Evolutionary conservation across 1,284 basidiomycete genomes (phyloP), one percentile per base, ranked within the genome.

Genomic region (Sporisorium iseilematis-ciliati): DNA sequence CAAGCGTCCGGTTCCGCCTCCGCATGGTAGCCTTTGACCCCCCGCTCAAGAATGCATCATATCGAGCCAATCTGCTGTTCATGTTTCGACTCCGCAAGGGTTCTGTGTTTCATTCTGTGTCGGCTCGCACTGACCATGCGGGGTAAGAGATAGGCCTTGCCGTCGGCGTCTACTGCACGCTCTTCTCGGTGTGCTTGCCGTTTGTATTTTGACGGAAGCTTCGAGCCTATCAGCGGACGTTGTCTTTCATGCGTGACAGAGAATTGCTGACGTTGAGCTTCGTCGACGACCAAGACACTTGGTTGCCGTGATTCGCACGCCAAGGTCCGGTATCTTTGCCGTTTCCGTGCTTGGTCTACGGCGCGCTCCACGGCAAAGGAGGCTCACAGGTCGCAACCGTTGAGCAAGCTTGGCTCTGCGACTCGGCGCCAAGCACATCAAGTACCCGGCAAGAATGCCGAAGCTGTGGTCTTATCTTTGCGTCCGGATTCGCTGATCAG

Each of bases 121-220:
- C n/a, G 6, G 16, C 14, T 23, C 48, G 48, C 48, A 49, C 48
- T 49, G 48, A 21, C 48, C 48, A 49, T 49, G 48, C 48, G 48
- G 48, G 48, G 26, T 31, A 31, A 20, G 16, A 6, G 33, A 33
- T 33, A 33, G 35, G 35, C 10, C 35, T 38, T 14, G n/a, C 48
- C 4, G 7, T n/a, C 48, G 25, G 16, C n/a, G 16, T 48, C 4
- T 16, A 38, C 12, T 49, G 26, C 46, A 29, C 29, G 26, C 26
- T 16, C 16, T 14, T 18, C 18, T n/a, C 18, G 46, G 46, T 8
- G 46, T 48, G 16, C 46, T 31, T 29, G 26, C 26, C 14, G 35
- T 38, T 38, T 3, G 35, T 38, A 11, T 31, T 18, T 18, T 4
- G 26, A 29, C n/a, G 26, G 7, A 29, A 26, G 10, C 11, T 33